Conservation (phyloP, 2,329 filamentous ascomycete genomes). For the Pseudogymnoascus sp. region DNA sequence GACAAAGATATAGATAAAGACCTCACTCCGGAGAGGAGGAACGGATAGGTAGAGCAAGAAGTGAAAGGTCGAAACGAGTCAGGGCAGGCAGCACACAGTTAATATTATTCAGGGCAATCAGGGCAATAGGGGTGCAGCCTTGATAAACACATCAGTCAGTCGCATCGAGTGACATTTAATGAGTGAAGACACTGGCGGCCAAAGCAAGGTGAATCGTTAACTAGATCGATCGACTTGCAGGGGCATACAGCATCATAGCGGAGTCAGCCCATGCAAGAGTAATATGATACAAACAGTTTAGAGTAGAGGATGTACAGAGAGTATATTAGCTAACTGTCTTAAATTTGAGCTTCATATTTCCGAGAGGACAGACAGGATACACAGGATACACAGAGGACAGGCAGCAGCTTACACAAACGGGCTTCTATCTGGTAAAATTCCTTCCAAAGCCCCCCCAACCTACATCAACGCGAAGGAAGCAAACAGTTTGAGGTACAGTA, state of each 20-base stretch:
- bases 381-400: background rate
- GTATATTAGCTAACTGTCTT: slow-evolving; percentile 4
- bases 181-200: background rate
- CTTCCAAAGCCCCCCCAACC: background rate
- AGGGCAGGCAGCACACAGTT: background rate
- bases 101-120: background rate
- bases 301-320: slow-evolving; percentile 5
- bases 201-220: slow-evolving; percentile 7
- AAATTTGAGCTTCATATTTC: background rate
- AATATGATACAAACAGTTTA: slow-evolving; percentile 8
- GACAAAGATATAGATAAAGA: slow-evolving; percentile 1
- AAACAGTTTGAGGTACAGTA: background rate
- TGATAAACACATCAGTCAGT: slow-evolving; percentile 2
- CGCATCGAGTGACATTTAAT: slow-evolving; percentile 7
- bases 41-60: slow-evolving; percentile 4
- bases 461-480: background rate
- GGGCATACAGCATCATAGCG: slow-evolving; percentile 5
- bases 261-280: slow-evolving; percentile 6
- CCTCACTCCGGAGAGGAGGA: slow-evolving; percentile 5
- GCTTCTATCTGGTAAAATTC: background rate
- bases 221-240: slow-evolving; percentile 7
- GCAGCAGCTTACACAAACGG: background rate
- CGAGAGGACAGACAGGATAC: no score
- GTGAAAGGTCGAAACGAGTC: background rate
- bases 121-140: slow-evolving; percentile 5